Conservation (phyloP, 75 land plant species). For the Adiantum capillusveneris region DNA sequence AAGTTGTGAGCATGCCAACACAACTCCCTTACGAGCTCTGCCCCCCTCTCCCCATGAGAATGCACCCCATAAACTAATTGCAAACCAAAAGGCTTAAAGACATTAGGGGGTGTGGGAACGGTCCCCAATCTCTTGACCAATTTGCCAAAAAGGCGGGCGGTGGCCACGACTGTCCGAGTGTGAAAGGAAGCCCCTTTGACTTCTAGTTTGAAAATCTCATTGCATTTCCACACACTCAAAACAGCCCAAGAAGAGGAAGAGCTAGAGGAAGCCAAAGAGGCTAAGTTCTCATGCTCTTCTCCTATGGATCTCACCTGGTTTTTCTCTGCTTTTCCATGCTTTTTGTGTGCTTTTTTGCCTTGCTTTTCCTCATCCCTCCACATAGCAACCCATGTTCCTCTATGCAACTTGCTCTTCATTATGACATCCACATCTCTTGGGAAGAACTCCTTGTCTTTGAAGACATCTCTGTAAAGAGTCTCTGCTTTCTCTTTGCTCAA, state of each 20-base stretch:
- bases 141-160: conserved; percentile 13
- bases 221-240: conserved; percentile 53
- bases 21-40: conserved; percentile 20
- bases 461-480: conserved; percentile 25
- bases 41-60: conserved; percentile 20
- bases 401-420: conserved; percentile 26
- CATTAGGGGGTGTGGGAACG: conserved; percentile 35
- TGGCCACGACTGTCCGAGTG: conserved; percentile 13
- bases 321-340: conserved; percentile 9
- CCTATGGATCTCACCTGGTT: neutral
- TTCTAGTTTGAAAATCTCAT: conserved; percentile 43
- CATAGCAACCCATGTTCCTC: conserved; percentile 61
- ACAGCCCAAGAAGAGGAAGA: conserved; percentile 37
- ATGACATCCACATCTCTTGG: conserved; percentile 41
- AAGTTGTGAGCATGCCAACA: conserved; percentile 40
- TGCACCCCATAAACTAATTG: conserved; percentile 40
- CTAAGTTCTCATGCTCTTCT: neutral
- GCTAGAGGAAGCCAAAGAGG: neutral
- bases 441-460: conserved; percentile 43
- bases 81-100: conserved; percentile 33
- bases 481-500: conserved; percentile 23
- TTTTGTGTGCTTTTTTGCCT: no score
- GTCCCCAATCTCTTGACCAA: conserved; percentile 6
- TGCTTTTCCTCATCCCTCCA: neutral
- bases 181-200: conserved; percentile 26